These are phyloP conservation scores for Jatropha podagrica DNA, from an alignment of 441 rosid genomes.

Conservation along the genomic window DNA sequence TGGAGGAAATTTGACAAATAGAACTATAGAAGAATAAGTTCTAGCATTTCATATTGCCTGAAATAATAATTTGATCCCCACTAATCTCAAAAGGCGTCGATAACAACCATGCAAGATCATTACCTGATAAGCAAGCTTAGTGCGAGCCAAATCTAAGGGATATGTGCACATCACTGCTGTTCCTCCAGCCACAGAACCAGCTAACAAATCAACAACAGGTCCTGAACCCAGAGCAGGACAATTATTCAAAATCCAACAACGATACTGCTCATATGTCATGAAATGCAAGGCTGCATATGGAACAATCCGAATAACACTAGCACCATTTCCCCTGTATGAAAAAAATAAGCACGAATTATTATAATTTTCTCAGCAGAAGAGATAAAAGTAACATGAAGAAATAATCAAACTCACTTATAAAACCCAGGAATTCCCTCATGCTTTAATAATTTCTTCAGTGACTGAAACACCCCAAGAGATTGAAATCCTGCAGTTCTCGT, in stretches of 20 bases:
- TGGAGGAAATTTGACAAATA: background rate
- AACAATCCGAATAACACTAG: slow-evolving; percentile 87
- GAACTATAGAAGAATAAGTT: background rate
- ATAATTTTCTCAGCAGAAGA: slow-evolving; percentile 7
- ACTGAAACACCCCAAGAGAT: slow-evolving; percentile 71
- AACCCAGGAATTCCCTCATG: slow-evolving; percentile 86
- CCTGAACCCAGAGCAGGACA: slow-evolving; percentile 73
- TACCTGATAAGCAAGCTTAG: slow-evolving; percentile 98
- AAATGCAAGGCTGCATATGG: slow-evolving; percentile 97
- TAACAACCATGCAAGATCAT: slow-evolving; percentile 16
- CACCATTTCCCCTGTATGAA: slow-evolving; percentile 79
- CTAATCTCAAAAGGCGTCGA: slow-evolving; percentile 16
- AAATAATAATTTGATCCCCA: background rate
- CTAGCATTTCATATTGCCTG: background rate
- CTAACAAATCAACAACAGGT: slow-evolving; percentile 84
- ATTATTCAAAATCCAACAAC: slow-evolving; percentile 77
- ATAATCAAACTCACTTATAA: slow-evolving; percentile 57
- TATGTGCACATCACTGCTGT: slow-evolving; percentile 95
- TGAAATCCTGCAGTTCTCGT: slow-evolving; percentile 82
- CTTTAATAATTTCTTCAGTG: slow-evolving; percentile 70
- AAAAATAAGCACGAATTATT: slow-evolving; percentile 21
- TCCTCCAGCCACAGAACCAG: slow-evolving; percentile 96
- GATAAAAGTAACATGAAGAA: slow-evolving; percentile 11
- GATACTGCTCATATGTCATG: slow-evolving; percentile 96
- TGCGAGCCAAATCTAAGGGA: slow-evolving; percentile 93